Percentiles rank a stretch among this genome's conserved stretches.
Conservation (phyloP, 352 stramenopile genomes). For the Thalassiosira delicatula region DNA sequence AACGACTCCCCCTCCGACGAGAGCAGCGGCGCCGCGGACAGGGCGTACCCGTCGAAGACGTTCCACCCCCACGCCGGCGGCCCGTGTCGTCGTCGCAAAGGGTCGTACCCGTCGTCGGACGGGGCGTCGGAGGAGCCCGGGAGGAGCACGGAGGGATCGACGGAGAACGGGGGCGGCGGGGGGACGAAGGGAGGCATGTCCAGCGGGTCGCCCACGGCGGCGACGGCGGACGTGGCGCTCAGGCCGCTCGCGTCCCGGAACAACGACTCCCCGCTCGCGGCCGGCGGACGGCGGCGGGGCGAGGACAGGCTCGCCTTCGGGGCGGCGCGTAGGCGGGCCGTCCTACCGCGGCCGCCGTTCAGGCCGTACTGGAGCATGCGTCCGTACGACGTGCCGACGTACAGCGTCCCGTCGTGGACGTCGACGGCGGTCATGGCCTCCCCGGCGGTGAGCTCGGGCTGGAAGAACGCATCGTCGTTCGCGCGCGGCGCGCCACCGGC, state of each 20-base stretch:
- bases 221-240: not conserved
- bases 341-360: not conserved
- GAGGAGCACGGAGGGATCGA: constrained; percentile 69
- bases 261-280: constrained; percentile 1
- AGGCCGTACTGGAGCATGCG: constrained; percentile 70
- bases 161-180: constrained; percentile 56
- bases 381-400: constrained; percentile 70
- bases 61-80: constrained; percentile 51
- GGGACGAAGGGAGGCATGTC: constrained; percentile 66
- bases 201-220: constrained; percentile 40
- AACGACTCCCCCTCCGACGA: constrained; percentile 42
- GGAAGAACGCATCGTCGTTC: constrained; percentile 56
- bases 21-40: constrained; percentile 49
- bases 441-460: constrained; percentile 61
- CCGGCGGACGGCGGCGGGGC: too few relatives aligned
- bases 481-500: too few relatives aligned
- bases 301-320: not conserved
- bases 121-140: constrained; percentile 5
- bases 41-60: constrained; percentile 69
- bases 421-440: constrained; percentile 75
- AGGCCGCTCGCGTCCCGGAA: not conserved
- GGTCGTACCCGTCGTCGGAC: not conserved
- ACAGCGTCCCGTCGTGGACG: constrained; percentile 59
- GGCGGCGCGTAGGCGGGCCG: not conserved
- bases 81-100: too few relatives aligned